Base-by-base conservation (phyloP, 352 stramenopile species). In the Globisporangium echinulatum region DNA sequence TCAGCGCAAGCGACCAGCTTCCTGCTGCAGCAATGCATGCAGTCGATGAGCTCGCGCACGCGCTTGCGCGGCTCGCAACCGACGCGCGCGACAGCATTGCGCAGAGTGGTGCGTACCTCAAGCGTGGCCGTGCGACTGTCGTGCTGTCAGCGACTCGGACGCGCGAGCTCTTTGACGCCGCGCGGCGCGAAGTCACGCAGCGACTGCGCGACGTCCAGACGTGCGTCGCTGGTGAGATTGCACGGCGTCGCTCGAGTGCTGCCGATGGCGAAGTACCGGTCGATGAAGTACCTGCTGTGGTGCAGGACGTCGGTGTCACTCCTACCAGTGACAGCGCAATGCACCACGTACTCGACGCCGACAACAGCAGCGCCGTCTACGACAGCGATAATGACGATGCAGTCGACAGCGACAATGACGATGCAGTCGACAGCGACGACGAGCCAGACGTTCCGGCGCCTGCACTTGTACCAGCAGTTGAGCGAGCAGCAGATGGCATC, bases 61-160 rank as follows among this genome's bases (percentile, higher is more conserved):
- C 64, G 10, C 54, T 79, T 17, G 66, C 68, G 4, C 67, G 66
- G 0, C 25, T 87, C n/a, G 76, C 81, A 5, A 56, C 15, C 6
- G 61, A 66, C 33, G 75, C 68, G 19, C 56, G 61, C 6, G 58
- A 72, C 14, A 72, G 53, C 33, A 36, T 79, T 14, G 57, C 61
- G 47, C 66, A 68, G 42, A 3, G 25, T 33, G 72, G 63, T 53
- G 60, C 55, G 40, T 76, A 70, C 44, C 58, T 88, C 9, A 71
- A 73, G 39, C 72, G 76, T 10, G 72, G 82, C 0, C 75, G 82
- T 37, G 79, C 82, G 40, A 86, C 82, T 54, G 61, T 91, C 0
- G 70, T 66, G 48, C 47, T 63, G 17, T 82, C 77, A 10, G 79
- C 75, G 2, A 67, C 66, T 4, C 74, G 84, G 48, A 90, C 81